phyloP scores from a whole-genome alignment of 2,329 filamentous ascomycete genomes.

The Aspergillus sp. region DNA sequence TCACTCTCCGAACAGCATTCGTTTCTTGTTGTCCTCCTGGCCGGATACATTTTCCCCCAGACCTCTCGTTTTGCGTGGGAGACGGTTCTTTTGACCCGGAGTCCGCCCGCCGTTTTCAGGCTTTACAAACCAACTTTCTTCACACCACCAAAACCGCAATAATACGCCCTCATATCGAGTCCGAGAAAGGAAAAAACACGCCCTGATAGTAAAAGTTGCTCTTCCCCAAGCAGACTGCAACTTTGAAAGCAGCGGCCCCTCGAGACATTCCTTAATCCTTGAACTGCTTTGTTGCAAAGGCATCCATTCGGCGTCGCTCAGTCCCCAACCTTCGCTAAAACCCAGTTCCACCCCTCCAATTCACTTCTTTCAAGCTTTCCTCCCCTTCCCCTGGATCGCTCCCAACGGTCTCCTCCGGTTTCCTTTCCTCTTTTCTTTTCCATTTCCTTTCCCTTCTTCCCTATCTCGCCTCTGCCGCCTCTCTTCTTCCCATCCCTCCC shows the following conservation, averaged over 20 bases:
- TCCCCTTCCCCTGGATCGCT: constrained; percentile 14
- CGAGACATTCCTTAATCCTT: constrained; percentile 19
- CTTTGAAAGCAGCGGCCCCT: not conserved
- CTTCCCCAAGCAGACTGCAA: not conserved
- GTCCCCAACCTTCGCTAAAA: constrained; percentile 21
- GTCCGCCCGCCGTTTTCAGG: constrained; percentile 18
- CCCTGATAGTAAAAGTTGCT: not conserved
- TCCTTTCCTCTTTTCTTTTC: constrained; percentile 9
- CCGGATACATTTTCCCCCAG: not conserved
- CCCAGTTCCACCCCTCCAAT: constrained; percentile 13
- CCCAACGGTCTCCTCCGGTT: constrained; percentile 8
- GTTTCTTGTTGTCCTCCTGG: not conserved
- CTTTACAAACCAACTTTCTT: constrained; percentile 9
- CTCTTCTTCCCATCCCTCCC: constrained; percentile 10
- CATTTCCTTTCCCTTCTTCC: constrained; percentile 12
- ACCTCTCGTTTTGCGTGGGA: not conserved
- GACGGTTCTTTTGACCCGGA: constrained; percentile 9
- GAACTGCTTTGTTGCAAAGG: constrained; percentile 20
- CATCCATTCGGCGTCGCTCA: constrained; percentile 13
- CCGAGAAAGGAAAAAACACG: not conserved
- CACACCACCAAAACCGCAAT: constrained; percentile 1
- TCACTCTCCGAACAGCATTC: not conserved
- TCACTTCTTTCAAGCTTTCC: constrained; percentile 12
- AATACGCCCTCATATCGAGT: not conserved
- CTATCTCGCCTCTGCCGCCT: constrained; percentile 5